A percentile compares a stretch with the other conserved stretches of the same genome.
phyloP scores from a whole-genome alignment of 768 basidiomycete species.

The Amyloporia xantha region DNA sequence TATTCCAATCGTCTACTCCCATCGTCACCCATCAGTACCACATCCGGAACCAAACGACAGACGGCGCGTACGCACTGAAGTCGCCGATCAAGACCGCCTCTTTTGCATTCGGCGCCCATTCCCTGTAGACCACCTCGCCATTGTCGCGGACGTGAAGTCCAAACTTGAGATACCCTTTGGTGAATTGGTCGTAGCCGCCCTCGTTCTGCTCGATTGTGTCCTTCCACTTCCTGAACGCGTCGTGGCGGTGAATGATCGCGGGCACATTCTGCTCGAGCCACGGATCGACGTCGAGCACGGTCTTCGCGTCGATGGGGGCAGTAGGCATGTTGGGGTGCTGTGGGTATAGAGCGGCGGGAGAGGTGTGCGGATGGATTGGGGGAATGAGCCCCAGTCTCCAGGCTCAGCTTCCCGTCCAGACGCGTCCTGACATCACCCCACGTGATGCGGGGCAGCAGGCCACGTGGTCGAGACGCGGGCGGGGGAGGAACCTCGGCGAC shows the following conservation, averaged over 20 bases:
- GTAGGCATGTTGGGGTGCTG: slow-evolving; percentile 9
- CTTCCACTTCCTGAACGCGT: slow-evolving; percentile 68
- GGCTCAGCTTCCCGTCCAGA: neutral
- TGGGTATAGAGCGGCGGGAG: neutral
- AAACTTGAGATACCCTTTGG: slow-evolving; percentile 71
- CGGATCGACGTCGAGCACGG: slow-evolving; percentile 57
- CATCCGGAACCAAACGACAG: neutral
- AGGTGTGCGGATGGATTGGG: neutral
- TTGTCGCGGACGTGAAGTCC: slow-evolving; percentile 69
- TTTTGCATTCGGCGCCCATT: slow-evolving; percentile 91
- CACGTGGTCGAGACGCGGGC: slow-evolving; percentile 1
- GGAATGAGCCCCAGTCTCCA: neutral
- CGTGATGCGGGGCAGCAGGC: neutral
- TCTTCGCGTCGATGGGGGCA: slow-evolving; percentile 41
- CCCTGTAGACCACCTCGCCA: slow-evolving; percentile 75
- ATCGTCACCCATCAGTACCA: slow-evolving; percentile 1
- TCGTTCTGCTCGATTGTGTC: slow-evolving; percentile 68
- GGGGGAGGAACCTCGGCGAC: slow-evolving; percentile 2
- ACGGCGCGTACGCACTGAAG: slow-evolving; percentile 67
- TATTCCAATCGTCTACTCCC: slow-evolving; percentile 78
- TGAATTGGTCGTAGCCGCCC: slow-evolving; percentile 78
- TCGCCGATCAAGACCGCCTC: slow-evolving; percentile 89
- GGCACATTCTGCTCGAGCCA: slow-evolving; percentile 72
- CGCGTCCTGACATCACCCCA: slow-evolving; percentile 5
- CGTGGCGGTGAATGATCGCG: slow-evolving; percentile 63